phyloP scores from a whole-genome alignment of 805 yeast genomes.

The Schwanniomyces yamadae region DNA sequence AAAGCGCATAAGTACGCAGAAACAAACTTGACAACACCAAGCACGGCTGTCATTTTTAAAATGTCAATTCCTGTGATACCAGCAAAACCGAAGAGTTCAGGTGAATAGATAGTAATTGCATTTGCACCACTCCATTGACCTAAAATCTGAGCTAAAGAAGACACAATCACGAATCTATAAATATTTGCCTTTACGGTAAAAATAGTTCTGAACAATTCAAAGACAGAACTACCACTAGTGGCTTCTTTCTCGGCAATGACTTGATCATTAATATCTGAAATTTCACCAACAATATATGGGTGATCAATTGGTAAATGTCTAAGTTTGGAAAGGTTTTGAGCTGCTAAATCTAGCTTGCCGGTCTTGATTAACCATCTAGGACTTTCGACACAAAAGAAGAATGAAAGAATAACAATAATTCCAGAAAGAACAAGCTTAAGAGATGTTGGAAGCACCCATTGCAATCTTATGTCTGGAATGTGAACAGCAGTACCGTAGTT shows the following conservation, averaged over 20 bases:
- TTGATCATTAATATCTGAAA: slow-evolving; percentile 51
- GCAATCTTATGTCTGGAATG: slow-evolving; percentile 34
- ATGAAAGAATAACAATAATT: slow-evolving; percentile 39
- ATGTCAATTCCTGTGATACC: slow-evolving; percentile 45
- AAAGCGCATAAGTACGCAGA: slow-evolving; percentile 52
- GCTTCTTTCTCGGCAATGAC: slow-evolving; percentile 35
- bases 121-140: slow-evolving; percentile 64
- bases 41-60: slow-evolving; percentile 48
- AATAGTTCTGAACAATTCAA: slow-evolving; percentile 30
- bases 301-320: slow-evolving; percentile 47
- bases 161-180: slow-evolving; percentile 45
- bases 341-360: slow-evolving; percentile 41
- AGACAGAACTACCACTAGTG: slow-evolving; percentile 18
- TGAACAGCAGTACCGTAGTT: slow-evolving; percentile 54
- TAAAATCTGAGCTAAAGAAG: slow-evolving; percentile 44
- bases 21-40: slow-evolving; percentile 53
- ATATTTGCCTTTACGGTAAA: slow-evolving; percentile 38
- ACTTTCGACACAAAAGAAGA: slow-evolving; percentile 44
- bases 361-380: slow-evolving; percentile 53
- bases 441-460: slow-evolving; percentile 55
- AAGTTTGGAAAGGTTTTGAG: slow-evolving; percentile 37
- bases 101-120: slow-evolving; percentile 56
- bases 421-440: slow-evolving; percentile 50
- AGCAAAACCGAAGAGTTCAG: slow-evolving; percentile 48
- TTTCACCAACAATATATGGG: slow-evolving; percentile 49